Conservation (phyloP, 768 basidiomycete genomes). For the Russula sp. region DNA sequence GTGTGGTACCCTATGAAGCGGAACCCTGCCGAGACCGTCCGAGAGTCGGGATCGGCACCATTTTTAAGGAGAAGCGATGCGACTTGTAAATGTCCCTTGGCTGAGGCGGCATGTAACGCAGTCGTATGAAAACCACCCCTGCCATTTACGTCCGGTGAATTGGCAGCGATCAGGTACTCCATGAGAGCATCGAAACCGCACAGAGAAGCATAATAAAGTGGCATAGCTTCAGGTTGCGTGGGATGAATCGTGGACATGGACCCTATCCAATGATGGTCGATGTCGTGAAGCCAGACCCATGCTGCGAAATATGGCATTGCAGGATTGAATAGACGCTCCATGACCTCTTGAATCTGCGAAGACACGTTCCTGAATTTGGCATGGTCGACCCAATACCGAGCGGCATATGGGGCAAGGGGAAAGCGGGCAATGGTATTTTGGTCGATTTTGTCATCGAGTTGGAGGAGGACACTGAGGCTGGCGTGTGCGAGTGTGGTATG, state of each 20-base stretch:
- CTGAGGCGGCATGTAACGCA: too few relatives aligned
- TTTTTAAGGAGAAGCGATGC: too few relatives aligned
- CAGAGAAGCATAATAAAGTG: constrained; percentile 2
- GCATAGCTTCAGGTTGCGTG: too few relatives aligned
- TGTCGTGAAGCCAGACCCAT: too few relatives aligned
- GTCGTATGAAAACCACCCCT: neutral
- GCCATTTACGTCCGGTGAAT: neutral
- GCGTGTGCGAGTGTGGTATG: constrained; percentile 1
- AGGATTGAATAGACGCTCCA: too few relatives aligned
- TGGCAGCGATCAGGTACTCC: neutral
- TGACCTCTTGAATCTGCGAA: constrained; percentile 23
- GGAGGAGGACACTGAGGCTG: neutral
- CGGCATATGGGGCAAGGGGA: neutral
- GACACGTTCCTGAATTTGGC: constrained; percentile 44
- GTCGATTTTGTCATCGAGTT: neutral
- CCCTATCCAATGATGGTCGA: too few relatives aligned
- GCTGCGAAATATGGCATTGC: too few relatives aligned
- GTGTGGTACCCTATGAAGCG: too few relatives aligned
- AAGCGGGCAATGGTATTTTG: neutral
- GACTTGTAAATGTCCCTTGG: neutral
- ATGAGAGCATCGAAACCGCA: constrained; percentile 7
- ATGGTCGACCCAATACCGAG: constrained; percentile 13
- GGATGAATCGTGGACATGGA: too few relatives aligned
- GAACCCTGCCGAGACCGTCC: too few relatives aligned
- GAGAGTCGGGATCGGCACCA: too few relatives aligned